Evolutionary conservation across 106 monocot genomes (phyloP).

Genomic region (Posidonia australis): DNA sequence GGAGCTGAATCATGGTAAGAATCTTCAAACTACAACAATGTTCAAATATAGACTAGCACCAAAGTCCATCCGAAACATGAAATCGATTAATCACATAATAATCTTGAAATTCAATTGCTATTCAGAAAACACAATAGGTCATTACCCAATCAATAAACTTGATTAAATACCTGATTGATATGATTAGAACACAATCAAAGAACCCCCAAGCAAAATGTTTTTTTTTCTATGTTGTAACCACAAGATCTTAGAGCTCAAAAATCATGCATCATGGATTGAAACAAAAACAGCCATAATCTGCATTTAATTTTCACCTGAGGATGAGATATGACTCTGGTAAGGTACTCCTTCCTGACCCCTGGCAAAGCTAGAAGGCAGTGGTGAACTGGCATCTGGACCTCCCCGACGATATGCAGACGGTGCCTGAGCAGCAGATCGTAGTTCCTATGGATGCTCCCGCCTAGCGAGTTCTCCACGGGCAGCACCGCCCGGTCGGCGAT

Average conservation of each 20-base stretch:
- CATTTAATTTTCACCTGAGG: slow-evolving; percentile 13
- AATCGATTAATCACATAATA: too few relatives aligned
- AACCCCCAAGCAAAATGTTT: too few relatives aligned
- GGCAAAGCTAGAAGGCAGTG: slow-evolving; percentile 51
- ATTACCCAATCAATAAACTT: too few relatives aligned
- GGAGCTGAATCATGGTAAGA: too few relatives aligned
- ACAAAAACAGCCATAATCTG: not conserved
- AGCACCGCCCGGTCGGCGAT: slow-evolving; percentile 54
- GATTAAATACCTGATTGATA: too few relatives aligned
- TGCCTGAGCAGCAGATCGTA: slow-evolving; percentile 20
- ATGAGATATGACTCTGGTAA: slow-evolving; percentile 33
- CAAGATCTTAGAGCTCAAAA: not conserved
- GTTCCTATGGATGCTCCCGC: slow-evolving; percentile 58
- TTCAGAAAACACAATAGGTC: too few relatives aligned
- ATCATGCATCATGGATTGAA: not conserved
- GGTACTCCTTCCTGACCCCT: slow-evolving; percentile 33
- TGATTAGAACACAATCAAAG: too few relatives aligned
- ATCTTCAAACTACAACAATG: too few relatives aligned
- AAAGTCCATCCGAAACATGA: too few relatives aligned
- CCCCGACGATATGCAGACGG: slow-evolving; percentile 52
- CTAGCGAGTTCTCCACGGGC: slow-evolving; percentile 57
- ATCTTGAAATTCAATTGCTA: too few relatives aligned
- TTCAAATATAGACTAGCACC: too few relatives aligned
- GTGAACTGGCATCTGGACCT: slow-evolving; percentile 48
- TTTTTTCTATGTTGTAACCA: too few relatives aligned